These are phyloP conservation scores for Ananas comosus DNA, from an alignment of 176 grass and related monocot species.

Conservation along the genomic window DNA sequence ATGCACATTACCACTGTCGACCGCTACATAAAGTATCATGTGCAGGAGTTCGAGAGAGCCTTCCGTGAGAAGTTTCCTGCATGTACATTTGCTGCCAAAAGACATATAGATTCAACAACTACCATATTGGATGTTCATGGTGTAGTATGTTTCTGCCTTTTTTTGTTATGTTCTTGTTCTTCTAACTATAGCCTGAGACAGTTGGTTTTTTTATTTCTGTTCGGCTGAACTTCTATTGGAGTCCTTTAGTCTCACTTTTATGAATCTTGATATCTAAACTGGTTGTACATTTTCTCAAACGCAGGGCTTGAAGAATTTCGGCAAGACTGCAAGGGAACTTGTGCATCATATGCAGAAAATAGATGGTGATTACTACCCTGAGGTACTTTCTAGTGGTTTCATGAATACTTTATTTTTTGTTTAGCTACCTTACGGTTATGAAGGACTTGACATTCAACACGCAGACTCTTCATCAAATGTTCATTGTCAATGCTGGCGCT, in stretches of 20 bases:
- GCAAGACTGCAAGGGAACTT: conserved; percentile 80
- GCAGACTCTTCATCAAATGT: conserved; percentile 99
- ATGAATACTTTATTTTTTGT: not conserved
- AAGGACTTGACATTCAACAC: conserved; percentile 10
- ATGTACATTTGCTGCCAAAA: conserved; percentile 90
- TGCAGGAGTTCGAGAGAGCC: conserved; percentile 95
- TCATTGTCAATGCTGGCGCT: conserved; percentile 81
- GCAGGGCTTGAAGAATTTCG: conserved; percentile 94
- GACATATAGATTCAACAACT: conserved; percentile 72
- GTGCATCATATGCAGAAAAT: conserved; percentile 84
- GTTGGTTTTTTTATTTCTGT: not conserved
- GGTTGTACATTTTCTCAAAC: conserved; percentile 5
- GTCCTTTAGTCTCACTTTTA: not conserved
- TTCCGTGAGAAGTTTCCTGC: conserved; percentile 91
- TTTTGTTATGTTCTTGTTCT: not conserved
- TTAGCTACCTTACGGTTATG: not conserved
- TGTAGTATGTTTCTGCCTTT: conserved; percentile 47
- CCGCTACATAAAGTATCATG: conserved; percentile 97
- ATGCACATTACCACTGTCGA: conserved; percentile 76
- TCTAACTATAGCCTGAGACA: not conserved
- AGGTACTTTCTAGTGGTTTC: conserved; percentile 38
- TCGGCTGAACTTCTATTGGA: conserved; percentile 9
- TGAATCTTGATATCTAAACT: not conserved
- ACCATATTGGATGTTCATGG: conserved; percentile 96
- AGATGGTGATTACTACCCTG: conserved; percentile 90